Evolutionary conservation across 176 grass and related monocot genomes (phyloP).

Genomic region (Paspalum vaginatum): DNA sequence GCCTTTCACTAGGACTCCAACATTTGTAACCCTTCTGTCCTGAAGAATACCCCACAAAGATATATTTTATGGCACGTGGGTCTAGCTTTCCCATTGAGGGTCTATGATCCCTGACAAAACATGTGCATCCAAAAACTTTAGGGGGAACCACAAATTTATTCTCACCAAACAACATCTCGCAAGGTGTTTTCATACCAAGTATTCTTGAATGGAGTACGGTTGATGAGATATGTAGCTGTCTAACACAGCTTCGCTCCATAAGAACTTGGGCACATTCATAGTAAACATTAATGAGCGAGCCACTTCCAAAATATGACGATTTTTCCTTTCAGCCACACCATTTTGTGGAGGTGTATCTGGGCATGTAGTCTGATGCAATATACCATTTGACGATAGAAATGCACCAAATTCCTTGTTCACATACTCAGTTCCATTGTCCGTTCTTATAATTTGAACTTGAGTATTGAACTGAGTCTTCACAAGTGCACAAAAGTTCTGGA

Average conservation of each 20-base stretch:
- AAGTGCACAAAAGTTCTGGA: too few relatives aligned
- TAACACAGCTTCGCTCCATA: too few relatives aligned
- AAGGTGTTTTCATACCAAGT: background rate
- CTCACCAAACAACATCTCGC: background rate
- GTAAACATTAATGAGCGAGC: background rate
- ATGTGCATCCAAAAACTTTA: background rate
- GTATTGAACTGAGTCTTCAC: too few relatives aligned
- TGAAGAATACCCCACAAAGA: background rate
- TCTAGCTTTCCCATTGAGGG: background rate
- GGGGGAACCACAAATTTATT: background rate
- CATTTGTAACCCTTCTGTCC: background rate
- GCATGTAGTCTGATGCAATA: too few relatives aligned
- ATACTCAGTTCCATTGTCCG: too few relatives aligned
- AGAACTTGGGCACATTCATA: background rate
- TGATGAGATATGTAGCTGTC: too few relatives aligned
- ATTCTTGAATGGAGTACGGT: background rate
- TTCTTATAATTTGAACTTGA: too few relatives aligned
- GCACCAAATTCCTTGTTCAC: too few relatives aligned
- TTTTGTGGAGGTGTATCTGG: too few relatives aligned
- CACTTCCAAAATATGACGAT: background rate
- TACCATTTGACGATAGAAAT: too few relatives aligned
- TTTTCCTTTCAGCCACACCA: background rate
- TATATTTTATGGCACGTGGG: background rate
- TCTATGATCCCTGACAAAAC: background rate
- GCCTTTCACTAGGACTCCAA: background rate